phyloP scores from a whole-genome alignment of 345 rosid species.

The Eutrema heterophyllum region DNA sequence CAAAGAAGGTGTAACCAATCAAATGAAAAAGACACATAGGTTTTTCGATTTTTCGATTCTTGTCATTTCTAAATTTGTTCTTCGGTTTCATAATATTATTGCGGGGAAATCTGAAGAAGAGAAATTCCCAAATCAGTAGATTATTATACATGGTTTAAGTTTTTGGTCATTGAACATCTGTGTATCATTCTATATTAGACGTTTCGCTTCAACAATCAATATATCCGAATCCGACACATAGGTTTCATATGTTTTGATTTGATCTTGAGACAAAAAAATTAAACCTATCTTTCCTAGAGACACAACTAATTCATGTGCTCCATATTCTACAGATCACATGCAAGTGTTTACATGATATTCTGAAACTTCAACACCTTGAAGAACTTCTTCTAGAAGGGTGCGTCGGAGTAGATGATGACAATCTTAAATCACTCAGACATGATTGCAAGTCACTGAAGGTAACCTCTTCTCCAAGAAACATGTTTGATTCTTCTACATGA shows the following conservation, averaged over 20 bases:
- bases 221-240: neutral
- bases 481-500: neutral
- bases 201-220: no score
- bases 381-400: conserved; percentile 48
- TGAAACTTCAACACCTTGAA: conserved; percentile 44
- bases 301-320: neutral
- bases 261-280: neutral
- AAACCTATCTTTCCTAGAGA: no score
- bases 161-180: no score
- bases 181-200: no score
- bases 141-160: no score
- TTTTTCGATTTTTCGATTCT: no score
- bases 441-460: conserved; percentile 44
- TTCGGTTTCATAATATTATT: no score
- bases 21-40: conserved; percentile 23
- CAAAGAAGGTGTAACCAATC: conserved; percentile 29
- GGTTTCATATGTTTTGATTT: neutral
- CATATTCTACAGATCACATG: conserved; percentile 37
- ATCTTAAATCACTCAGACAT: conserved; percentile 34
- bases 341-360: conserved; percentile 38
- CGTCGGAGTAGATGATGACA: conserved; percentile 45
- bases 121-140: no score
- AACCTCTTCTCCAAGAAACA: conserved; percentile 2
- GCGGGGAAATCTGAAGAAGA: no score
- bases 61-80: no score